Base-by-base conservation (phyloP, 2,329 filamentous ascomycete species). In the Aureobasidium melanogenum region DNA sequence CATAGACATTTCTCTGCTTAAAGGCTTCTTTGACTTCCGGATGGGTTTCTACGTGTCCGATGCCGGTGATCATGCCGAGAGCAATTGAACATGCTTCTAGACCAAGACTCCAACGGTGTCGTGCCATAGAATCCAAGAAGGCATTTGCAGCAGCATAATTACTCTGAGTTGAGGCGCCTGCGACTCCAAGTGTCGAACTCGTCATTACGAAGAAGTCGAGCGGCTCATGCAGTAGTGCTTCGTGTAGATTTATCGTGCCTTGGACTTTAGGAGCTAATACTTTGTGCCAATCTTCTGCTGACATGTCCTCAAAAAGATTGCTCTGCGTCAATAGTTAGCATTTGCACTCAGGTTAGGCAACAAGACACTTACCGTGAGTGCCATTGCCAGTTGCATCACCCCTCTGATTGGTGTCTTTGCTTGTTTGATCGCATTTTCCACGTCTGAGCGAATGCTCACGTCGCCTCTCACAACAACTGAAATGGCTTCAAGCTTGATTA, bases 141-240 rank as follows among this genome's bases (percentile, higher is more conserved):
- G 44, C 44, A n/a, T 48, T 48, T n/a, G 44, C 47, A 24, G 63
- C 62, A 12, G 60, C 59, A 46, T 66, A 66, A 52, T 64, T 65
- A 17, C 56, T 58, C 22, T 66, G 65, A 14, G 60, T 58, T 4
- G 17, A 24, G 17, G 24, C 32, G 5, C 65, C 65, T 5, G 24
- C 50, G 14, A 64, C 30, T 15, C 57, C 63, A 0, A 48, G 32
- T 3, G 60, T 39, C 14, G 63, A 64, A 5, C 61, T 65, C 2
- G 69, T 58, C 3, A 66, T 32, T 41, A 70, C 41, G 62, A 72
- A 73, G 58, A 72, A 73, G 57, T 73, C 71, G 5, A 51, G 32
- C 15, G 15, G 47, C 6, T 41, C 38, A 9, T 24, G 63, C 50
- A 4, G 62, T 34, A 48, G 7, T 48, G 44, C 26, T 10, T 64